Evolutionary conservation across 805 yeast genomes (phyloP).

Genomic region (Metschnikowia drakensbergensis): DNA sequence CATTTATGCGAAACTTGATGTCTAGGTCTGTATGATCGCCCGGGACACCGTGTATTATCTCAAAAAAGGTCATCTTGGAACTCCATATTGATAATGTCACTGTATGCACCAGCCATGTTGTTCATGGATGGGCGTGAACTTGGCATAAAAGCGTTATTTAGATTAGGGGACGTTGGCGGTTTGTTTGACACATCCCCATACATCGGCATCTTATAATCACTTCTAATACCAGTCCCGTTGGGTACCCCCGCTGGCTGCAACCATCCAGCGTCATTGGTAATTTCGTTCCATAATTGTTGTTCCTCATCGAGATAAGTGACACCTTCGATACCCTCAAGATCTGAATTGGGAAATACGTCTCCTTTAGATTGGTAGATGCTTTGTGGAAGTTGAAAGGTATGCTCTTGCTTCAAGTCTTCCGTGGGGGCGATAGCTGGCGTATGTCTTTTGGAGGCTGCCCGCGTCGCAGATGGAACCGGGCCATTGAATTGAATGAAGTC

Average conservation of each 20-base stretch:
- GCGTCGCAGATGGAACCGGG: slow-evolving; percentile 18
- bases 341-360: slow-evolving; percentile 34
- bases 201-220: slow-evolving; percentile 6
- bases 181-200: slow-evolving; percentile 3
- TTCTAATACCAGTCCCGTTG: slow-evolving; percentile 1
- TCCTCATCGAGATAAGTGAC: slow-evolving; percentile 40
- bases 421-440: slow-evolving; percentile 19
- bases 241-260: slow-evolving; percentile 29
- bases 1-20: not conserved
- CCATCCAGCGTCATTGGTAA: slow-evolving; percentile 77
- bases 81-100: slow-evolving; percentile 38
- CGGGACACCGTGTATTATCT: not conserved
- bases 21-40: not conserved
- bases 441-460: slow-evolving; percentile 18
- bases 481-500: slow-evolving; percentile 25
- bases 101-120: slow-evolving; percentile 28
- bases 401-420: slow-evolving; percentile 20
- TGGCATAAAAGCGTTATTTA: slow-evolving; percentile 1
- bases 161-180: not conserved
- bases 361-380: slow-evolving; percentile 13
- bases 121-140: slow-evolving; percentile 12
- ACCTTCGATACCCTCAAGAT: slow-evolving; percentile 42
- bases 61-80: slow-evolving; percentile 23
- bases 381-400: slow-evolving; percentile 3
- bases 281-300: slow-evolving; percentile 68